Evolutionary conservation across 2,329 filamentous ascomycete species (phyloP).

Genomic region (Pyrenophora tritici-repentis): DNA sequence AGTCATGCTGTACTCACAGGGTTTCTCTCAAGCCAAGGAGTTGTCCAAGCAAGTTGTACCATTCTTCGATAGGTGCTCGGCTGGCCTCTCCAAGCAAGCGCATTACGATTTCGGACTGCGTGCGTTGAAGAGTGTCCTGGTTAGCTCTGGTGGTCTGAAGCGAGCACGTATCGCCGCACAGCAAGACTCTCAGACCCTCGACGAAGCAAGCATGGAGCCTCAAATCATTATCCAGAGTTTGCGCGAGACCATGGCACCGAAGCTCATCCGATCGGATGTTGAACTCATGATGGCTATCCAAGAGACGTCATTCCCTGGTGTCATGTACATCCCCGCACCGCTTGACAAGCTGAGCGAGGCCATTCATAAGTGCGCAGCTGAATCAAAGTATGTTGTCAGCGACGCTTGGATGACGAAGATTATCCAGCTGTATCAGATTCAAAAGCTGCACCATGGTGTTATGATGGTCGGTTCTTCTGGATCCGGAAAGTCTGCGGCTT

Average conservation of each 20-base stretch:
- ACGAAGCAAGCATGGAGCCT: slow-evolving; percentile 80
- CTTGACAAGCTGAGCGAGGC: slow-evolving; percentile 78
- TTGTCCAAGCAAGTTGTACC: slow-evolving; percentile 95
- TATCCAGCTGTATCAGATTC: slow-evolving; percentile 96
- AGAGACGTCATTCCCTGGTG: slow-evolving; percentile 82
- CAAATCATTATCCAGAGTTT: slow-evolving; percentile 99
- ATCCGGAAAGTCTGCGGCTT: slow-evolving; percentile 94
- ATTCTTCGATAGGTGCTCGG: slow-evolving; percentile 92
- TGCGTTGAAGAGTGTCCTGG: slow-evolving; percentile 96
- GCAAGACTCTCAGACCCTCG: slow-evolving; percentile 60
- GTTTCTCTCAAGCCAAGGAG: slow-evolving; percentile 93
- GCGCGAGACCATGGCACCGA: slow-evolving; percentile 96
- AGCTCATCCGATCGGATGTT: slow-evolving; percentile 91
- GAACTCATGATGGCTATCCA: slow-evolving; percentile 87
- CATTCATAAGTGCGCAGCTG: slow-evolving; percentile 79
- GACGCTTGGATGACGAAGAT: slow-evolving; percentile 98
- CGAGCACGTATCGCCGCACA: slow-evolving; percentile 71
- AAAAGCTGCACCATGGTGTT: slow-evolving; percentile 96
- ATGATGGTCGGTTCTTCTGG: slow-evolving; percentile 99
- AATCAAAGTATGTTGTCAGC: slow-evolving; percentile 85
- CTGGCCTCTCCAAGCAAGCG: slow-evolving; percentile 86
- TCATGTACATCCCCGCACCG: slow-evolving; percentile 89
- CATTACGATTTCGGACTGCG: slow-evolving; percentile 99
- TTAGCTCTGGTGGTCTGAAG: slow-evolving; percentile 96
- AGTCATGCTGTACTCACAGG: slow-evolving; percentile 99